Percentiles rank a stretch among this genome's conserved stretches.
Conservation (phyloP, 2,329 filamentous ascomycete genomes). For the Aquanectria penicillioides region DNA sequence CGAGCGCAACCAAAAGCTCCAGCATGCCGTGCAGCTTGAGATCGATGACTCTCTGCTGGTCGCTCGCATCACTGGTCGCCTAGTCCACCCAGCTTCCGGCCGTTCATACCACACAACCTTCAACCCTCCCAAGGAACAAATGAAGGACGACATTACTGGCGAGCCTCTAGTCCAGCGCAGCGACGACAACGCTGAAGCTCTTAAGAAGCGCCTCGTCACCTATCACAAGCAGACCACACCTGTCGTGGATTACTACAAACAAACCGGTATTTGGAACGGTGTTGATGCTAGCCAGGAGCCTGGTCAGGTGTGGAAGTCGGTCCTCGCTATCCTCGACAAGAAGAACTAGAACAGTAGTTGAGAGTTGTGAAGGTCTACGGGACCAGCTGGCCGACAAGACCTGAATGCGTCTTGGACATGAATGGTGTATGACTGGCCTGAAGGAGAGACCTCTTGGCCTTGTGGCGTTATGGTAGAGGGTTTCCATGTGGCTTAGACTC, state of each 20-base stretch:
- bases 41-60: conserved; percentile 96
- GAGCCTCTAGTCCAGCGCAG: conserved; percentile 96
- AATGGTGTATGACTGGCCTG: conserved; percentile 37
- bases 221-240: conserved; percentile 95
- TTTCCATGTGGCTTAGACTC: conserved; percentile 38
- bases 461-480: conserved; percentile 42
- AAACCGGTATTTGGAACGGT: conserved; percentile 95
- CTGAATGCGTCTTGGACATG: conserved; percentile 39
- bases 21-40: conserved; percentile 95
- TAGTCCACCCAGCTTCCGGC: conserved; percentile 94
- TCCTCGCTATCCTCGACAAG: conserved; percentile 82
- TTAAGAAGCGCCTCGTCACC: conserved; percentile 92
- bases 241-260: conserved; percentile 96
- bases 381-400: neutral
- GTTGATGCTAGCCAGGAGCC: conserved; percentile 97
- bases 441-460: conserved; percentile 33
- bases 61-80: conserved; percentile 93
- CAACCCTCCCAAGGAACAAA: conserved; percentile 93
- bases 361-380: neutral
- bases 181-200: conserved; percentile 94
- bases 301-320: conserved; percentile 92
- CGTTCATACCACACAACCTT: conserved; percentile 98
- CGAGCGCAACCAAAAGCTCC: conserved; percentile 81
- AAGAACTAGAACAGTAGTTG: conserved; percentile 40
- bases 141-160: conserved; percentile 97